Evolutionary conservation across 2,329 filamentous ascomycete genomes (phyloP).

Genomic region (Scedosporium minutisporum): DNA sequence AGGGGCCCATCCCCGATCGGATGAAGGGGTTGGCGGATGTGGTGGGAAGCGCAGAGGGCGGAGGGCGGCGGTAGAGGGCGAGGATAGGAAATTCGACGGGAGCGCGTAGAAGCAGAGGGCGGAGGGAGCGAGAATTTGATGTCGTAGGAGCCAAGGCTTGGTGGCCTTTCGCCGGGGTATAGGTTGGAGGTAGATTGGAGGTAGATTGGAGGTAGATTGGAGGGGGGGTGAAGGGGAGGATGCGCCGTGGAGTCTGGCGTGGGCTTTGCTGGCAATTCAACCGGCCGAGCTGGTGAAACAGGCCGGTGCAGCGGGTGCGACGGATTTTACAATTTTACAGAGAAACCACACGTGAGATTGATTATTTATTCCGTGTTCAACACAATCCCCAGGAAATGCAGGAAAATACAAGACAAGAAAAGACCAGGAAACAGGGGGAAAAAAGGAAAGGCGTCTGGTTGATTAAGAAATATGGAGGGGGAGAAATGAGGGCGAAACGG

Average conservation of each 20-base stretch:
- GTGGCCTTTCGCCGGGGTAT: not conserved
- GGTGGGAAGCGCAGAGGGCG: not conserved
- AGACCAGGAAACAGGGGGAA: conserved; percentile 10
- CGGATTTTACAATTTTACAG: not conserved
- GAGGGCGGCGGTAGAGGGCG: not conserved
- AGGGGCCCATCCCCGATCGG: conserved; percentile 6
- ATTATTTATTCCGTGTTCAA: not conserved
- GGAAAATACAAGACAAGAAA: conserved; percentile 8
- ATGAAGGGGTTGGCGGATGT: not conserved
- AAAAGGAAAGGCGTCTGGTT: not conserved
- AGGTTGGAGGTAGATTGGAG: no score
- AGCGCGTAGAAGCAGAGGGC: not conserved
- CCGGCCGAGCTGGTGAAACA: not conserved
- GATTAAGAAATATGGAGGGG: not conserved
- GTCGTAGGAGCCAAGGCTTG: not conserved
- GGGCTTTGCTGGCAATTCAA: not conserved
- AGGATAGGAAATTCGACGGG: not conserved
- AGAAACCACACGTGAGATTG: not conserved
- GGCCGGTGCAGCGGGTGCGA: not conserved
- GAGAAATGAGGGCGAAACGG: not conserved
- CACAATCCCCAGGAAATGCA: not conserved
- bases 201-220: no score
- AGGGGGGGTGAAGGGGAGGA: not conserved
- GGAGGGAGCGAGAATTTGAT: not conserved
- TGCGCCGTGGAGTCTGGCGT: not conserved